phyloP scores from a whole-genome alignment of 1,284 basidiomycete genomes.

The Tremellales sp. region DNA sequence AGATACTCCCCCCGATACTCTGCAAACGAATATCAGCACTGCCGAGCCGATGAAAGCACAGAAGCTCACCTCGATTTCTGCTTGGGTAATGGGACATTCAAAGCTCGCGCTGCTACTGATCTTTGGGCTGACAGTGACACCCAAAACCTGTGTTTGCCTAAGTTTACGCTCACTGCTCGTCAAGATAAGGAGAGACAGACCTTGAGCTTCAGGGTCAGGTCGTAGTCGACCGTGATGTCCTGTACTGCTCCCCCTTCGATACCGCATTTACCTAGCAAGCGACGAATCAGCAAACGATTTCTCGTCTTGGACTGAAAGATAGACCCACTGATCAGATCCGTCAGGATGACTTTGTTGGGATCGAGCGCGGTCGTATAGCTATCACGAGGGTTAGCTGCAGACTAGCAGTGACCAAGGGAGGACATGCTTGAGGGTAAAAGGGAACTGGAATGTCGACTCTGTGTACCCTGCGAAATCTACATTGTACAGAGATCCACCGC shows the following conservation, averaged over 20 bases:
- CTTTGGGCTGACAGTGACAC: conserved; percentile 65
- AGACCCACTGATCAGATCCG: conserved; percentile 51
- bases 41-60: too few relatives aligned
- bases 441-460: conserved; percentile 74
- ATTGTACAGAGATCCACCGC: conserved; percentile 61
- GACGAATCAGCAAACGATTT: background rate
- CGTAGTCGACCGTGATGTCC: conserved; percentile 66
- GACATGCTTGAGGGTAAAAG: conserved; percentile 61
- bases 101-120: conserved; percentile 65
- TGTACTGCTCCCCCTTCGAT: conserved; percentile 50
- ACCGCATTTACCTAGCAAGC: conserved; percentile 61
- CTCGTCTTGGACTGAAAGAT: background rate
- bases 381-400: conserved; percentile 3
- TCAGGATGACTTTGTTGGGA: conserved; percentile 59
- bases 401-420: background rate
- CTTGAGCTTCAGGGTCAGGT: conserved; percentile 42
- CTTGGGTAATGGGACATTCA: conserved; percentile 57
- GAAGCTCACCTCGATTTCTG: conserved; percentile 51
- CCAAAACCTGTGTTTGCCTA: conserved; percentile 57
- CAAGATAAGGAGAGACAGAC: conserved; percentile 5
- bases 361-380: conserved; percentile 62
- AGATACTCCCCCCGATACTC: too few relatives aligned
- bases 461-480: conserved; percentile 63
- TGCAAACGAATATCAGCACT: too few relatives aligned
- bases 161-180: conserved; percentile 50